A percentile compares a stretch with the other conserved stretches of the same genome.
These are phyloP conservation scores for Cercospora sesami DNA, from an alignment of 2,329 filamentous ascomycete species.

Conservation along the genomic window DNA sequence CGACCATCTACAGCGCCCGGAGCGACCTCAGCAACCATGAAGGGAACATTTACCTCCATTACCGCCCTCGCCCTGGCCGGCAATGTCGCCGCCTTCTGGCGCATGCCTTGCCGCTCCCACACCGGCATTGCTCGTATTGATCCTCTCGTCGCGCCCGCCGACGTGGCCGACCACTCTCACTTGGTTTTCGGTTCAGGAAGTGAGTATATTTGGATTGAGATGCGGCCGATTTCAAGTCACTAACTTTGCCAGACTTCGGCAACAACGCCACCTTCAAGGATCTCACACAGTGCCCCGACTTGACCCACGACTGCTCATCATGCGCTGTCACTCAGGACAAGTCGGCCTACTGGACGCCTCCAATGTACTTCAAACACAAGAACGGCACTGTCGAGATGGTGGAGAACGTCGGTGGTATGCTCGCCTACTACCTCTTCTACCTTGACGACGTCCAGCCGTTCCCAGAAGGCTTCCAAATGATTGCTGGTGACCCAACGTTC, in stretches of 20 bases:
- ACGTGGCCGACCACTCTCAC: slow-evolving; percentile 67
- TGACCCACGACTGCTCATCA: slow-evolving; percentile 68
- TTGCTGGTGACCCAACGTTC: slow-evolving; percentile 69
- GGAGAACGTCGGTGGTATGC: slow-evolving; percentile 75
- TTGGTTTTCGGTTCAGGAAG: slow-evolving; percentile 73
- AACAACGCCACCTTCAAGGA: slow-evolving; percentile 57
- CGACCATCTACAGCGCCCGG: slow-evolving; percentile 16
- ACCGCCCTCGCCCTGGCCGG: slow-evolving; percentile 34
- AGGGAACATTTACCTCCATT: slow-evolving; percentile 27
- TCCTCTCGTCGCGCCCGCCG: slow-evolving; percentile 67
- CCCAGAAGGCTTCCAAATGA: slow-evolving; percentile 75
- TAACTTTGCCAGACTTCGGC: slow-evolving; percentile 59
- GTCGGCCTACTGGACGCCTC: slow-evolving; percentile 82
- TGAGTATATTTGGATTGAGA: slow-evolving; percentile 49
- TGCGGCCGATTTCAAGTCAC: background rate
- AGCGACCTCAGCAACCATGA: slow-evolving; percentile 28
- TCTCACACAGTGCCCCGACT: slow-evolving; percentile 62
- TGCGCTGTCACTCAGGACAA: slow-evolving; percentile 78
- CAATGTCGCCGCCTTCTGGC: slow-evolving; percentile 70
- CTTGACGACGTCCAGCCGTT: slow-evolving; percentile 68
- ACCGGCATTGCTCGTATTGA: slow-evolving; percentile 73
- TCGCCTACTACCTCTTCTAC: slow-evolving; percentile 84
- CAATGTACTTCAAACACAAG: slow-evolving; percentile 71
- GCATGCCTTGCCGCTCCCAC: slow-evolving; percentile 76
- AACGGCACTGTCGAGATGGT: slow-evolving; percentile 70